Evolutionary conservation across 2,329 filamentous ascomycete genomes (phyloP).

Genomic region (Rutstroemia sp.): DNA sequence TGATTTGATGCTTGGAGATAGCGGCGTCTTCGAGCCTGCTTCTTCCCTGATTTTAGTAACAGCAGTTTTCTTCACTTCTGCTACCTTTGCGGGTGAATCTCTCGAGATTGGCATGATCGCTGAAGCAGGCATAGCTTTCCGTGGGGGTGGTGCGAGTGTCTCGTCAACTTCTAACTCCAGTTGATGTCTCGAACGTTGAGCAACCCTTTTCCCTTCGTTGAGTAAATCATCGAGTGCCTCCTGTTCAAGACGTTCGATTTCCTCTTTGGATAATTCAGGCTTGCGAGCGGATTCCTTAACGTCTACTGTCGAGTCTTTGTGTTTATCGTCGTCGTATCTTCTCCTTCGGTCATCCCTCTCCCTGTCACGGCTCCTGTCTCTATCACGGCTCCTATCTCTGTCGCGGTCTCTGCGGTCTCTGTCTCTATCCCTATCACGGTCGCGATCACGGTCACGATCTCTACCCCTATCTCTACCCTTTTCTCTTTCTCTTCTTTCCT

Average conservation of each 20-base stretch:
- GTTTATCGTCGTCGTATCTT: slow-evolving; percentile 20
- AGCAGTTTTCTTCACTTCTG: slow-evolving; percentile 23
- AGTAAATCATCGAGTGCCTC: slow-evolving; percentile 30
- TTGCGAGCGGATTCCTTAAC: slow-evolving; percentile 13
- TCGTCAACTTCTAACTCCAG: slow-evolving; percentile 29
- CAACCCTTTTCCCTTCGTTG: slow-evolving; percentile 27
- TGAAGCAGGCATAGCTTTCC: slow-evolving; percentile 28
- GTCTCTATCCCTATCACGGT: slow-evolving; percentile 18
- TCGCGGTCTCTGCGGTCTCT: slow-evolving; percentile 25
- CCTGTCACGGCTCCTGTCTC: slow-evolving; percentile 19
- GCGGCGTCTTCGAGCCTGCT: slow-evolving; percentile 19
- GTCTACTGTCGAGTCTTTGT: slow-evolving; percentile 14
- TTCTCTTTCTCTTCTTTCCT: slow-evolving; percentile 31
- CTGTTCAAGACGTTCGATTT: slow-evolving; percentile 28
- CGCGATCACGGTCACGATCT: slow-evolving; percentile 24
- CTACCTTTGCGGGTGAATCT: slow-evolving; percentile 21
- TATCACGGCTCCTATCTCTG: slow-evolving; percentile 11
- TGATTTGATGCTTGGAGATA: slow-evolving; percentile 5
- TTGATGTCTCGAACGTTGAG: slow-evolving; percentile 27
- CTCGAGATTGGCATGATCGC: slow-evolving; percentile 29
- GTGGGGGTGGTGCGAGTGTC: slow-evolving; percentile 28
- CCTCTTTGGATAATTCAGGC: slow-evolving; percentile 27
- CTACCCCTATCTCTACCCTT: slow-evolving; percentile 19
- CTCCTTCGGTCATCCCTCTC: slow-evolving; percentile 23
- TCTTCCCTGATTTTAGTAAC: slow-evolving; percentile 14